Base-by-base conservation (phyloP, 768 basidiomycete genomes). In the Candolleomyces aberdarensis region DNA sequence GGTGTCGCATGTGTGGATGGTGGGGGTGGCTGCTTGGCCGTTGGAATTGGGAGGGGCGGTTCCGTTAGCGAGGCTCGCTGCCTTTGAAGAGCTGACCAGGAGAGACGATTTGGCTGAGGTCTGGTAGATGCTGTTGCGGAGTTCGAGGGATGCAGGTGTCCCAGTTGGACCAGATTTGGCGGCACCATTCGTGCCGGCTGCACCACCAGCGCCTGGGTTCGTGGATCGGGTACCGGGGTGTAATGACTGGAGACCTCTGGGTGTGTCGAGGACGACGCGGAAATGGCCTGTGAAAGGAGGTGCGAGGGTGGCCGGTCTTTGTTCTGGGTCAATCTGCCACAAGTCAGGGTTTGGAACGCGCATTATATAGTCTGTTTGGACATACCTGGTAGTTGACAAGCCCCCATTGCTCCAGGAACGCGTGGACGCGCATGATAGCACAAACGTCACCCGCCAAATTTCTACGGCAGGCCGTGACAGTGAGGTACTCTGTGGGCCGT, bases 211-310 rank as follows among this genome's bases (percentile, higher is more conserved):
- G 22, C 73, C 73, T 43, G 83, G 77, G 57, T 78, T 77, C 5
- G 78, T 66, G 39, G 84, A 84, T 15, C 85, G 83, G 9, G 88
- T 89, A 2, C 91, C 91, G 3, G 92, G 86, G 72, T 94, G 97
- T 10, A 97, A 83, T 14, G 97, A 97, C 66, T 95, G 93, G 1
- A 99, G 83, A 14, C 97, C 97, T 50, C 94, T 91, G 36, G 97
- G 97, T 0, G 96, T 95, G 71, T 99, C 97, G 65, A 98, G 86
- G 57, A 97, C 87, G 69, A 99, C 93, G 60, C 97, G 91, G 86
- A 96, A 99, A 74, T 99, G 97, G 26, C 97, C 97, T 1, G 97
- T 98, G 75, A 98, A 98, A 26, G 97, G 97, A 20, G 97, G 97
- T 7, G 91, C 94, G 20, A 98, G 84, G 0, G 96, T 85, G 1